Percentiles rank a stretch among this genome's conserved stretches.
Conservation (phyloP, 768 basidiomycete species). For the Boletus insuetus region DNA sequence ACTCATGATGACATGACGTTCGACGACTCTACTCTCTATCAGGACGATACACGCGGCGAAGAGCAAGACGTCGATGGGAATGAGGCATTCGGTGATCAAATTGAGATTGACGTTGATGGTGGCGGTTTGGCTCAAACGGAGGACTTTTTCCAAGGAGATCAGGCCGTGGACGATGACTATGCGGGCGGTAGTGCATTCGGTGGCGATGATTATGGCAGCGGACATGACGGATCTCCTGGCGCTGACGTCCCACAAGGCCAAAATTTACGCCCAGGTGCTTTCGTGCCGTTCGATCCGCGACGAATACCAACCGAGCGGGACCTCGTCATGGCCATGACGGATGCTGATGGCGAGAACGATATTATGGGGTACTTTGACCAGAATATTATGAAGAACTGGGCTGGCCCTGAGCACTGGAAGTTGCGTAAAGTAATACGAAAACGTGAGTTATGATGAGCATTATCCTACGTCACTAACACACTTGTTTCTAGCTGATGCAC, state of each 20-base stretch:
- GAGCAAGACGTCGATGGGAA: constrained; percentile 36
- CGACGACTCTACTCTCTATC: constrained; percentile 62
- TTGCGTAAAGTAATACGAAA: constrained; percentile 75
- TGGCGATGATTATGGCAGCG: constrained; percentile 41
- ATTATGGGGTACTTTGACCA: constrained; percentile 91
- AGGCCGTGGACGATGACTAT: constrained; percentile 51
- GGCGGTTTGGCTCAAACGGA: constrained; percentile 43
- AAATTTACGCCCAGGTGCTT: constrained; percentile 41
- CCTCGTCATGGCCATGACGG: constrained; percentile 83
- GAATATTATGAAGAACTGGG: constrained; percentile 90
- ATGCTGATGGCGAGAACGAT: constrained; percentile 52
- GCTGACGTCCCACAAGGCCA: constrained; percentile 41
- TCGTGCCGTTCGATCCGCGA: constrained; percentile 84
- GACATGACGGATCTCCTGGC: constrained; percentile 43
- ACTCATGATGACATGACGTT: constrained; percentile 58
- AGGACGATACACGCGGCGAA: constrained; percentile 45
- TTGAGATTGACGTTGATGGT: constrained; percentile 41
- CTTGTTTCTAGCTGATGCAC: constrained; percentile 40
- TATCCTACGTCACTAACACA: neutral
- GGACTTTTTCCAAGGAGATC: constrained; percentile 68
- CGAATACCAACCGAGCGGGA: constrained; percentile 73
- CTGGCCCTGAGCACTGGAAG: constrained; percentile 99
- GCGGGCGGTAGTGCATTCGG: constrained; percentile 38
- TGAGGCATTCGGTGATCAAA: constrained; percentile 21
- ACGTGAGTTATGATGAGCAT: constrained; percentile 46